Evolutionary conservation across 139 green algal genomes (phyloP).

Genomic region (Coelastrella sp.): DNA sequence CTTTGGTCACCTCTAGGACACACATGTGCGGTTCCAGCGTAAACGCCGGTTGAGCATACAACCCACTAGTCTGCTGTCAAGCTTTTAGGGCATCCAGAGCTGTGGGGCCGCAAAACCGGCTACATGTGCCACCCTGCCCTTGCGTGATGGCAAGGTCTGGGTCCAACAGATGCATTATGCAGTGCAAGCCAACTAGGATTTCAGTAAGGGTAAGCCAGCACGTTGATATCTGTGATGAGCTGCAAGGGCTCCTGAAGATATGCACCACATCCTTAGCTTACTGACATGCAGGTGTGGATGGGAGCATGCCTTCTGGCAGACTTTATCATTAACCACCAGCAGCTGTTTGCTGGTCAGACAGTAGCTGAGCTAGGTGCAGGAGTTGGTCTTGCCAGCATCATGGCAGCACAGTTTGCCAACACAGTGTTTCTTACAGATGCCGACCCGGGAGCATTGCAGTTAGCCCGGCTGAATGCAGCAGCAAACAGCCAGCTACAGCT

Average conservation of each 20-base stretch:
- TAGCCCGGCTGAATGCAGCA: not conserved
- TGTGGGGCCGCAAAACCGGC: too few species aligned
- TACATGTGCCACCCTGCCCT: too few species aligned
- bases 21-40: not conserved
- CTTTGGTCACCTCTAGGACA: not conserved
- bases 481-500: not conserved
- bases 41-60: too few species aligned
- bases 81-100: too few species aligned
- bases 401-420: not conserved
- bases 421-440: slow-evolving; percentile 40
- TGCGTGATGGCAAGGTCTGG: too few species aligned
- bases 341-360: not conserved
- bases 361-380: slow-evolving; percentile 46
- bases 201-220: not conserved
- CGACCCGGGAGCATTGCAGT: not conserved
- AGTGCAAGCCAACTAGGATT: too few species aligned
- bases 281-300: slow-evolving; percentile 38
- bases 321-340: not conserved
- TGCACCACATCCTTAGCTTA: not conserved
- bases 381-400: slow-evolving; percentile 37
- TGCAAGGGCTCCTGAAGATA: not conserved
- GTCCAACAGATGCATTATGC: too few species aligned
- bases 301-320: slow-evolving; percentile 45
- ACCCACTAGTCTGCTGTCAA: too few species aligned
- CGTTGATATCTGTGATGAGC: not conserved